Evolutionary conservation across 108 stramenopile genomes (phyloP), one percentile per base, ranked within the genome.

Genomic region (Nitzschia palea): DNA sequence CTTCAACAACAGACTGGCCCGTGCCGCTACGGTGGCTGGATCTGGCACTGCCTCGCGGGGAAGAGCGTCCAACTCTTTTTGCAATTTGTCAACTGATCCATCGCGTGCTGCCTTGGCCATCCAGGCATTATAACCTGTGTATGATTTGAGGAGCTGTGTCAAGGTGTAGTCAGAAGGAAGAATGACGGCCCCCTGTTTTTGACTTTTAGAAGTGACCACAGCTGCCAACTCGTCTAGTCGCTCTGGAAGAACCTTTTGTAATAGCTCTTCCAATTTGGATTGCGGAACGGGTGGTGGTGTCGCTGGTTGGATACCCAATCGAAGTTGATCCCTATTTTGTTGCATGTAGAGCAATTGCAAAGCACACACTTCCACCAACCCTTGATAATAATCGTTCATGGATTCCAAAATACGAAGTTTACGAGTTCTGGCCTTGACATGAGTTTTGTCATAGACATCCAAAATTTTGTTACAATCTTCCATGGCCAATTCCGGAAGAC

Each of bases 61-160:
- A 0, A 76, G 54, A 36, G 66, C 69, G 0, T 80, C 79, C 25
- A 92, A 43, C 35, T 85, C 67, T 8, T 55, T 52, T 2, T 71
- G 67, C 36, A 93, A 62, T 18, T 65, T 65, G n/a, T 61, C 44
- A 2, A 82, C 73, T n/a, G 67, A 67, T 31, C 90, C 90, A 56
- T 73, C 80, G 58, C 44, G 71, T 17, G 87, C 87, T 8, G 89
- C 92, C 57, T 81, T 68, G 8, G 89, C 73, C 92, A 90, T 96
- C 95, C 95, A 96, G 27, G 73, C 59, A 65, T 88, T 79, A 75
- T 85, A 96, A 30, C 90, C 90, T 33, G 90, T 81, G 71, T 90
- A 96, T 42, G 76, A 80, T 68, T 90, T 80, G 22, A 96, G 57
- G 36, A 96, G 57, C 58, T 93, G 91, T 22, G 71, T 40, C 30